Evolutionary conservation across 2,329 filamentous ascomycete species (phyloP).

Genomic region (Beauveria sp.): DNA sequence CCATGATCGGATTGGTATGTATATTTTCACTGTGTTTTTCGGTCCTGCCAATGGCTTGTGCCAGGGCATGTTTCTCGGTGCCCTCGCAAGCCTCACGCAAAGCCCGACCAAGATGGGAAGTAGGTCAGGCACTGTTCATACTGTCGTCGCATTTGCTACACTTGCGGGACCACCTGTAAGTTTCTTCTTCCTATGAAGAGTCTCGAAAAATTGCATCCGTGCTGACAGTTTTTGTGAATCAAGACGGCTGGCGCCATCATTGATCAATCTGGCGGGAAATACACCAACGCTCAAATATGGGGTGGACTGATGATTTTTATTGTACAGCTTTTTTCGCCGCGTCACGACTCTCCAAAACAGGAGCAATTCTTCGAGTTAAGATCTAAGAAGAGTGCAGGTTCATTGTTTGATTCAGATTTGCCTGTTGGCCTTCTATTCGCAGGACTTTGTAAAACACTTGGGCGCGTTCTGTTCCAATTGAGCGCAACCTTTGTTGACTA

Average conservation of each 20-base stretch:
- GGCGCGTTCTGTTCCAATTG: too few species aligned
- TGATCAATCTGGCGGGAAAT: slow-evolving; percentile 16
- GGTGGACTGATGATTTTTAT: slow-evolving; percentile 10
- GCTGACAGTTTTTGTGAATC: not conserved
- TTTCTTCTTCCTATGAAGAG: not conserved
- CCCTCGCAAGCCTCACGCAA: slow-evolving; percentile 31
- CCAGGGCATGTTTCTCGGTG: slow-evolving; percentile 26
- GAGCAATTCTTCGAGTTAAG: not conserved
- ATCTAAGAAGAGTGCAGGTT: not conserved
- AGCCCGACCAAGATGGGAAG: slow-evolving; percentile 34
- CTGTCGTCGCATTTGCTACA: slow-evolving; percentile 31
- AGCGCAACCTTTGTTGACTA: too few species aligned
- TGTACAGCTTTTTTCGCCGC: not conserved
- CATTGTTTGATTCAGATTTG: not conserved
- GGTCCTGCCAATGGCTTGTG: slow-evolving; percentile 21
- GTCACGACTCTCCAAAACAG: not conserved
- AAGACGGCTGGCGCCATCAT: slow-evolving; percentile 22
- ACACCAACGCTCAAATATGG: slow-evolving; percentile 26
- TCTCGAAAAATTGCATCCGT: not conserved
- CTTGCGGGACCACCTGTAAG: slow-evolving; percentile 32
- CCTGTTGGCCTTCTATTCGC: too few species aligned
- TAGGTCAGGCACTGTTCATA: slow-evolving; percentile 36
- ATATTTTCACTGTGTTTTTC: slow-evolving; percentile 23
- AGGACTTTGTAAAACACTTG: too few species aligned
- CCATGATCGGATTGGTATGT: slow-evolving; percentile 19